Percentiles rank a stretch among this genome's conserved stretches.
Evolutionary conservation across 495 filamentous ascomycete genomes (phyloP).

Genomic region (Aspergillus sparsus): DNA sequence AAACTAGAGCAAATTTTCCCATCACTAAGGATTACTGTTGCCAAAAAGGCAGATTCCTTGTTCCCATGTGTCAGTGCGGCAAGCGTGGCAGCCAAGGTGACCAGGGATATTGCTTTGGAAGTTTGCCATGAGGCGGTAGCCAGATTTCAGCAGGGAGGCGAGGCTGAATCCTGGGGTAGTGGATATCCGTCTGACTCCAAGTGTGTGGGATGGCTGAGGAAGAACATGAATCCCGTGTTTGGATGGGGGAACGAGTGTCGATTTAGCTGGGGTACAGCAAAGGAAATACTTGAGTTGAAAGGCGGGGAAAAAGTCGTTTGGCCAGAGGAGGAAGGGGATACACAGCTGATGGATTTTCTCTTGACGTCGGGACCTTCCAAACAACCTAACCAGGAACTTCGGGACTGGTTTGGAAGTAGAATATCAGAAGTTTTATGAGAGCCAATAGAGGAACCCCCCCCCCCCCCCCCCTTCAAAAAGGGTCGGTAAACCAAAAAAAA

Average conservation of each 20-base stretch:
- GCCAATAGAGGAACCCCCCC: not conserved
- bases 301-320: slow-evolving; percentile 75
- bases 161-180: slow-evolving; percentile 69
- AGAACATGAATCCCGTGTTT: slow-evolving; percentile 88
- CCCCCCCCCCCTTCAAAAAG: slow-evolving; percentile 1
- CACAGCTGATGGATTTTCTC: slow-evolving; percentile 76
- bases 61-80: slow-evolving; percentile 95
- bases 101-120: slow-evolving; percentile 84
- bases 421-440: slow-evolving; percentile 33
- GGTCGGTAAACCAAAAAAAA: slow-evolving; percentile 12
- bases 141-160: not conserved
- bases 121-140: slow-evolving; percentile 61
- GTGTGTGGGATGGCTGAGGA: slow-evolving; percentile 77
- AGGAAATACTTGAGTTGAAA: slow-evolving; percentile 80
- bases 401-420: slow-evolving; percentile 46
- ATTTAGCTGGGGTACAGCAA: slow-evolving; percentile 94
- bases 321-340: slow-evolving; percentile 69
- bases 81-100: slow-evolving; percentile 93
- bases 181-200: slow-evolving; percentile 90
- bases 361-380: slow-evolving; percentile 30
- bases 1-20: slow-evolving; percentile 86
- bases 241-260: slow-evolving; percentile 92
- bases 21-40: slow-evolving; percentile 75
- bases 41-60: slow-evolving; percentile 91
- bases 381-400: slow-evolving; percentile 32